Percentiles rank a stretch among this genome's conserved stretches.
Conservation (phyloP, 1,284 basidiomycete genomes). For the Rhodofomes roseus region DNA sequence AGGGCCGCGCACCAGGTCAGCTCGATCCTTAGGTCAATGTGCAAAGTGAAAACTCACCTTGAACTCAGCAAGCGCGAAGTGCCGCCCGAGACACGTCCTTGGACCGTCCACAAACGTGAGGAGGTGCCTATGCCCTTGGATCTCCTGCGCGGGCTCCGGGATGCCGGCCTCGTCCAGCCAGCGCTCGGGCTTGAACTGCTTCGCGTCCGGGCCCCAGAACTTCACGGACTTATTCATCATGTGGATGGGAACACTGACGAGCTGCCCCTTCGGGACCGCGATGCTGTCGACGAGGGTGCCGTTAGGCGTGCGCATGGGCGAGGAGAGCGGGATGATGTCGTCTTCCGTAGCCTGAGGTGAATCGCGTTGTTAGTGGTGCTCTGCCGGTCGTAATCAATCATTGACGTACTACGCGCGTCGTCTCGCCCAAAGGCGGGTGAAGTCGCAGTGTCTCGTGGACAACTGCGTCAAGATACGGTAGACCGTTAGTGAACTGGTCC, state of each 20-base stretch:
- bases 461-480: conserved; percentile 35
- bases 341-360: conserved; percentile 23
- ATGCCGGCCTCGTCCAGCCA: conserved; percentile 20
- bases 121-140: conserved; percentile 38
- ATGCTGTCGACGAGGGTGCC: conserved; percentile 38
- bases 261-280: conserved; percentile 41
- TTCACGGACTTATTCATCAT: conserved; percentile 43
- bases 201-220: conserved; percentile 40
- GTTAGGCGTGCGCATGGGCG: conserved; percentile 34
- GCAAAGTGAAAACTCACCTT: conserved; percentile 34
- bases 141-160: conserved; percentile 28
- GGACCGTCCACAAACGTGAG: conserved; percentile 40
- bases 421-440: conserved; percentile 19
- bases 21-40: not conserved
- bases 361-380: not conserved
- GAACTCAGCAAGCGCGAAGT: conserved; percentile 40
- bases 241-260: conserved; percentile 36
- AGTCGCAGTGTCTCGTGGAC: conserved; percentile 26
- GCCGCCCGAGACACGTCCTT: conserved; percentile 38
- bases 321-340: conserved; percentile 48
- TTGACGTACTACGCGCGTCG: conserved; percentile 15
- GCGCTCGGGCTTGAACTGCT: conserved; percentile 25
- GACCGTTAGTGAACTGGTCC: conserved; percentile 28
- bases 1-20: not conserved
- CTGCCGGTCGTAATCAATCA: not conserved